Conservation (phyloP, 768 basidiomycete species). For the Leccinellum luteum region DNA sequence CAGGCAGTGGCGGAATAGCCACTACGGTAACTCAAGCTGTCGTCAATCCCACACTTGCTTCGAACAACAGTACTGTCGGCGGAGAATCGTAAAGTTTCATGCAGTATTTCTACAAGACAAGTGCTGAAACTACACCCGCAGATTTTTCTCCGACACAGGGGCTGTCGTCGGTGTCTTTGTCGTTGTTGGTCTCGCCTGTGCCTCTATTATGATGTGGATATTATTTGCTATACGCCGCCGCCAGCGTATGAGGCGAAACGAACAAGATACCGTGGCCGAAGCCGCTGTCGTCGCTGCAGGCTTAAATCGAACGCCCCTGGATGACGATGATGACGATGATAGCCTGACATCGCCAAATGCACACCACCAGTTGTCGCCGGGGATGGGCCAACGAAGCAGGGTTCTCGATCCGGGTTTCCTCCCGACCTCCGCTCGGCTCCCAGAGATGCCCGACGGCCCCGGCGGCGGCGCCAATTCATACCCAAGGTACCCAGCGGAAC, state of each 20-base stretch:
- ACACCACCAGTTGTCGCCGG: constrained; percentile 24
- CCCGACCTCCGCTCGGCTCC: constrained; percentile 34
- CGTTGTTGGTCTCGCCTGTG: constrained; percentile 79
- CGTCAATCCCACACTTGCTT: constrained; percentile 69
- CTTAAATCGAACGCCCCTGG: constrained; percentile 62
- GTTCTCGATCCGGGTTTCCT: constrained; percentile 17
- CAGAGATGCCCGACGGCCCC: constrained; percentile 25
- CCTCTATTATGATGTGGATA: constrained; percentile 65
- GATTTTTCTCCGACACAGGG: constrained; percentile 86
- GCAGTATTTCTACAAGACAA: neutral
- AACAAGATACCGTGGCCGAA: constrained; percentile 70
- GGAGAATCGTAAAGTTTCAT: constrained; percentile 46
- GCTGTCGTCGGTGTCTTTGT: constrained; percentile 92
- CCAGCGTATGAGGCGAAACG: constrained; percentile 56
- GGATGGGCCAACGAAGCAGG: constrained; percentile 42
- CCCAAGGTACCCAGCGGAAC: constrained; percentile 37
- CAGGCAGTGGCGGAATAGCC: constrained; percentile 48
- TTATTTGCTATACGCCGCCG: constrained; percentile 69
- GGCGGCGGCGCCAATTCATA: constrained; percentile 49
- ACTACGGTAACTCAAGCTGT: constrained; percentile 61
- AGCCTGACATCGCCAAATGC: constrained; percentile 19
- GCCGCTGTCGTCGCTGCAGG: constrained; percentile 72
- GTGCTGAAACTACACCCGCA: constrained; percentile 28
- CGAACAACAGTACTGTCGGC: constrained; percentile 40
- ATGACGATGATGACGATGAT: constrained; percentile 57